Conservation (phyloP, 805 yeast genomes). For the Kodamaea restingae region DNA sequence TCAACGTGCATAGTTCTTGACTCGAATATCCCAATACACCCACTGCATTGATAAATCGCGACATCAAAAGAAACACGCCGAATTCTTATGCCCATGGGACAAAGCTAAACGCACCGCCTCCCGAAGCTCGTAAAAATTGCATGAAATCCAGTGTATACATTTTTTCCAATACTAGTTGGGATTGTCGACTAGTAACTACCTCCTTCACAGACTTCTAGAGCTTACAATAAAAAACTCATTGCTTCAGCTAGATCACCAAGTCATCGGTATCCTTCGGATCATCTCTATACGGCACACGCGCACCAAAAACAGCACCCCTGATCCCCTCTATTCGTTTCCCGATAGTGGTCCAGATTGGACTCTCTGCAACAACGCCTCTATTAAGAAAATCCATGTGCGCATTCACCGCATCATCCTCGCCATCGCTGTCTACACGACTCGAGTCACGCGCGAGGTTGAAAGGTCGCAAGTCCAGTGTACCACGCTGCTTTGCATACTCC, state of each 20-base stretch:
- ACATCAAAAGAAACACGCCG: no score
- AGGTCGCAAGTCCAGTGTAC: slow-evolving; percentile 18
- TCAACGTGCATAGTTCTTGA: no score
- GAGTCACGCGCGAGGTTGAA: slow-evolving; percentile 18
- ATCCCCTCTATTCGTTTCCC: slow-evolving; percentile 23
- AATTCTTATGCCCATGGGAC: no score
- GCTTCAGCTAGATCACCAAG: slow-evolving; percentile 26
- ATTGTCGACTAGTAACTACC: no score
- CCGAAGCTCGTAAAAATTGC: no score
- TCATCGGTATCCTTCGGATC: slow-evolving; percentile 28
- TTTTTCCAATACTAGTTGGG: no score
- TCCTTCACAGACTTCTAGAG: no score
- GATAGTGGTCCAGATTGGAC: slow-evolving; percentile 24
- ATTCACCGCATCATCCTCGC: slow-evolving; percentile 10
- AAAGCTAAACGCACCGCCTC: no score
- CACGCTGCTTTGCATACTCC: slow-evolving; percentile 25
- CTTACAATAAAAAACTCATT: no score
- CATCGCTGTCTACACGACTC: slow-evolving; percentile 13
- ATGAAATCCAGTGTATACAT: no score
- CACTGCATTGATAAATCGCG: no score
- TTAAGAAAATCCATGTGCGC: slow-evolving; percentile 8
- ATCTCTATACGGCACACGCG: slow-evolving; percentile 18
- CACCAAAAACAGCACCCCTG: slow-evolving; percentile 7
- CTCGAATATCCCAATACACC: no score
- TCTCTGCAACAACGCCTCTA: slow-evolving; percentile 2